phyloP scores from a whole-genome alignment of 495 filamentous ascomycete species.

The Aspergillus ostianus region DNA sequence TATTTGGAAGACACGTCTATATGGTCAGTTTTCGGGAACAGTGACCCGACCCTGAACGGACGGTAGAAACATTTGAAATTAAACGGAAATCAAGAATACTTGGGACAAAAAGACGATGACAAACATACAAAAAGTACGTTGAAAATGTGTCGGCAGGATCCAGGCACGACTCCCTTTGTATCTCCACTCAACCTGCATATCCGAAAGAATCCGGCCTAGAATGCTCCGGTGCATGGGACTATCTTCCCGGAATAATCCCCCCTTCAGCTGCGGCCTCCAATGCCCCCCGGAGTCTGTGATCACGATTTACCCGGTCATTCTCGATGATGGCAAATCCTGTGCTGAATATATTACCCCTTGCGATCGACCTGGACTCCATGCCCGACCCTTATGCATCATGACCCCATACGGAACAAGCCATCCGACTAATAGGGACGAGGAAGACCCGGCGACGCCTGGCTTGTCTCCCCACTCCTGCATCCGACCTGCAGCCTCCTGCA shows the following conservation, averaged over 20 bases:
- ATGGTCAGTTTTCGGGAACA: too few relatives aligned
- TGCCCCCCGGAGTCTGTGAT: not conserved
- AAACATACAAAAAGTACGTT: not conserved
- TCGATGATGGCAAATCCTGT: not conserved
- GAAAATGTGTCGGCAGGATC: not conserved
- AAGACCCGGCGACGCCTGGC: constrained; percentile 14
- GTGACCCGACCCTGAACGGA: too few relatives aligned
- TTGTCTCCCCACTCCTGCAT: constrained; percentile 2
- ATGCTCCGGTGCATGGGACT: not conserved
- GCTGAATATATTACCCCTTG: not conserved
- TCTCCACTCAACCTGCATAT: constrained; percentile 1
- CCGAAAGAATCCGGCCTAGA: constrained; percentile 1
- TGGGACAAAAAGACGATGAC: too few relatives aligned
- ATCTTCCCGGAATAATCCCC: not conserved
- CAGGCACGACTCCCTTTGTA: not conserved
- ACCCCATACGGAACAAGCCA: not conserved
- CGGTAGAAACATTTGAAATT: too few relatives aligned
- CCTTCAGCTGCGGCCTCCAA: not conserved
- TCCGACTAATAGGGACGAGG: constrained; percentile 2
- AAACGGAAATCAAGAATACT: too few relatives aligned
- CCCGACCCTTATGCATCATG: not conserved
- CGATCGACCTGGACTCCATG: not conserved
- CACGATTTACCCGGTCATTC: not conserved
- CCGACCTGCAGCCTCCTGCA: constrained; percentile 7
- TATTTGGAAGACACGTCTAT: too few relatives aligned